Evolutionary conservation across 805 yeast genomes (phyloP).

Genomic region (Suhomyces canberraensis): DNA sequence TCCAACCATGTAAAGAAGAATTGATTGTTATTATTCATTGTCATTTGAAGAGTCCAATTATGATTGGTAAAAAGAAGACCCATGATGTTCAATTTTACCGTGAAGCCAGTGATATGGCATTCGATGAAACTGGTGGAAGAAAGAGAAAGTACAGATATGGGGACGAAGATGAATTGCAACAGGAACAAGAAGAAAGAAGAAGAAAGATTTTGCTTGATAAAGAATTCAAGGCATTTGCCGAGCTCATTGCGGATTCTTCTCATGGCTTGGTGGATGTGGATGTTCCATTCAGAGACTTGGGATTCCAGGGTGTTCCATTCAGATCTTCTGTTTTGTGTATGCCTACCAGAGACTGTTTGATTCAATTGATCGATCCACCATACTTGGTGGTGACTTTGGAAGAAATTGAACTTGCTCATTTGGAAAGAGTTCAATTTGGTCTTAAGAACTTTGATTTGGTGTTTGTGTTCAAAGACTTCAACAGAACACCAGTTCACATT

Average conservation of each 20-base stretch:
- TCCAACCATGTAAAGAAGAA: conserved; percentile 96
- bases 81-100: conserved; percentile 94
- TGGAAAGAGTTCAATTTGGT: conserved; percentile 97
- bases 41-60: conserved; percentile 86
- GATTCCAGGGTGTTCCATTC: conserved; percentile 96
- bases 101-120: conserved; percentile 93
- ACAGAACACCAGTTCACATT: conserved; percentile 82
- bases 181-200: conserved; percentile 96
- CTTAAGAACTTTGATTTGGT: conserved; percentile 94
- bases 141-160: conserved; percentile 88
- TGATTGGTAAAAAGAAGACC: conserved; percentile 94
- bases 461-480: conserved; percentile 91
- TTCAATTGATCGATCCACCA: conserved; percentile 93
- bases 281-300: conserved; percentile 91
- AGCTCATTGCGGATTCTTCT: conserved; percentile 84
- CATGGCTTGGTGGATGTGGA: conserved; percentile 84
- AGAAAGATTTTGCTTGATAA: conserved; percentile 86
- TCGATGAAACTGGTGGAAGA: conserved; percentile 95
- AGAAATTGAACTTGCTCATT: conserved; percentile 90
- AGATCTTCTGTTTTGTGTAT: conserved; percentile 91
- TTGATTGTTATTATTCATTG: conserved; percentile 88
- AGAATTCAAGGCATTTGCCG: conserved; percentile 87
- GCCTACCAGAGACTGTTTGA: conserved; percentile 96
- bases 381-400: conserved; percentile 86
- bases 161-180: conserved; percentile 97